phyloP scores from a whole-genome alignment of 306 rosid species.

The Sechiopsis laciniata region DNA sequence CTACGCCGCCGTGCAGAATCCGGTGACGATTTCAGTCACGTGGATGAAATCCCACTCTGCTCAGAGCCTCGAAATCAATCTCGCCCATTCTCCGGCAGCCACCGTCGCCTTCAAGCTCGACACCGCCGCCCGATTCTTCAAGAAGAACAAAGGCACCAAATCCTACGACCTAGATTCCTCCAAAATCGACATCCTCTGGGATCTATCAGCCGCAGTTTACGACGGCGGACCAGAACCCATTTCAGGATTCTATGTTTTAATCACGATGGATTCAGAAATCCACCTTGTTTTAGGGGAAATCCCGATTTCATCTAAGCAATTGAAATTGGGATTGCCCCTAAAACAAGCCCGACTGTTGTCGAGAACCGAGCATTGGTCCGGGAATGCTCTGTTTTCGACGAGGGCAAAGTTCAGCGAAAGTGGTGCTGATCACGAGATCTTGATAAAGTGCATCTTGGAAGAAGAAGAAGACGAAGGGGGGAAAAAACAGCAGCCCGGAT shows the following conservation, averaged over 20 bases:
- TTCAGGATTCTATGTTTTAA: slow-evolving; percentile 49
- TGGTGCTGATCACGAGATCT: slow-evolving; percentile 58
- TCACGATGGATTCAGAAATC: slow-evolving; percentile 53
- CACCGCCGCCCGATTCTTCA: slow-evolving; percentile 55
- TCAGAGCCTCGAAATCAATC: slow-evolving; percentile 52
- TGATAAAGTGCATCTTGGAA: slow-evolving; percentile 40
- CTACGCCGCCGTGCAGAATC: slow-evolving; percentile 34
- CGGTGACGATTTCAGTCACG: slow-evolving; percentile 42
- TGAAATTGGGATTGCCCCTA: too few relatives aligned
- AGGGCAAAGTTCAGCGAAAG: slow-evolving; percentile 58
- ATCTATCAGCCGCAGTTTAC: slow-evolving; percentile 64
- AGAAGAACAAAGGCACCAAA: slow-evolving; percentile 69
- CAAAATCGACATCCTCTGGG: slow-evolving; percentile 67
- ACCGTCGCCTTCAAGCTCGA: slow-evolving; percentile 50
- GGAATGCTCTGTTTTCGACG: slow-evolving; percentile 51
- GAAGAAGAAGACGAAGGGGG: slow-evolving; percentile 45
- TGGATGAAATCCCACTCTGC: slow-evolving; percentile 57
- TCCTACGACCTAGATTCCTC: slow-evolving; percentile 41
- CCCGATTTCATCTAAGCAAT: neutral
- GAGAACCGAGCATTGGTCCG: slow-evolving; percentile 59
- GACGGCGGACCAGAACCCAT: slow-evolving; percentile 70
- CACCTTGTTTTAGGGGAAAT: slow-evolving; percentile 50
- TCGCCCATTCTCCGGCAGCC: slow-evolving; percentile 33
- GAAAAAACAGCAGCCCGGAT: slow-evolving; percentile 31
- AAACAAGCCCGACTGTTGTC: slow-evolving; percentile 30